These are phyloP conservation scores for Thielaviopsis cerberus DNA, from an alignment of 2,329 filamentous ascomycete genomes.

Conservation along the genomic window DNA sequence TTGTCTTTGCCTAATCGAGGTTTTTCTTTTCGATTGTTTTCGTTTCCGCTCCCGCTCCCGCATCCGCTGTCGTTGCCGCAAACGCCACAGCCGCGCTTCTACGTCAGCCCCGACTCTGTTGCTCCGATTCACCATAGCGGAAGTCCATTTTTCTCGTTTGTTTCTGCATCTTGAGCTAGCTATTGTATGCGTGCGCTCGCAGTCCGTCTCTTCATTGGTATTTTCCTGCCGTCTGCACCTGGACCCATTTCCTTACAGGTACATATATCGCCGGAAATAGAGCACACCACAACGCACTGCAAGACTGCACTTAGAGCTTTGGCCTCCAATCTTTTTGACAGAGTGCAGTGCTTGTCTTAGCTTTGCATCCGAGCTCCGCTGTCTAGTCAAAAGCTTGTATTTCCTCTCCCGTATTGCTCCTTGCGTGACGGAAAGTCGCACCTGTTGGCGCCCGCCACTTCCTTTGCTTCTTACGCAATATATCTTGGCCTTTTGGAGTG, in stretches of 20 bases:
- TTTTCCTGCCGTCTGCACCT: conserved; percentile 17
- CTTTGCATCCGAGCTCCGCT: background rate
- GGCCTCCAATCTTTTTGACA: background rate
- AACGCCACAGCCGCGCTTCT: background rate
- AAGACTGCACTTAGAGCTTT: background rate
- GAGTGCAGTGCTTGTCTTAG: background rate
- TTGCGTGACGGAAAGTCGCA: background rate
- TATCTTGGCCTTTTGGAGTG: background rate
- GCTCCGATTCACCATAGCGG: background rate
- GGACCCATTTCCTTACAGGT: conserved; percentile 18
- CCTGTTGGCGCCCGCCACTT: conserved; percentile 10
- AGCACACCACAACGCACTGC: too few relatives aligned
- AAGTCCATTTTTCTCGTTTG: background rate
- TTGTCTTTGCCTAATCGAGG: background rate
- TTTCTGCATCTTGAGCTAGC: too few relatives aligned
- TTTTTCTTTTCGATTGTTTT: background rate
- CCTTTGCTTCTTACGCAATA: background rate
- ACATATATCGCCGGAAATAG: too few relatives aligned
- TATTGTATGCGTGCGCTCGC: background rate
- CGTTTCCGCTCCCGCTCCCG: background rate
- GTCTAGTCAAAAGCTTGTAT: background rate
- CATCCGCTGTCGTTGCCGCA: background rate
- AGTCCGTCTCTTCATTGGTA: background rate
- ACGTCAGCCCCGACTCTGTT: background rate
- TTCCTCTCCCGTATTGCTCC: background rate